Base-by-base conservation (phyloP, 371 early-diverging fungal species). In the Mucor piriformis region DNA sequence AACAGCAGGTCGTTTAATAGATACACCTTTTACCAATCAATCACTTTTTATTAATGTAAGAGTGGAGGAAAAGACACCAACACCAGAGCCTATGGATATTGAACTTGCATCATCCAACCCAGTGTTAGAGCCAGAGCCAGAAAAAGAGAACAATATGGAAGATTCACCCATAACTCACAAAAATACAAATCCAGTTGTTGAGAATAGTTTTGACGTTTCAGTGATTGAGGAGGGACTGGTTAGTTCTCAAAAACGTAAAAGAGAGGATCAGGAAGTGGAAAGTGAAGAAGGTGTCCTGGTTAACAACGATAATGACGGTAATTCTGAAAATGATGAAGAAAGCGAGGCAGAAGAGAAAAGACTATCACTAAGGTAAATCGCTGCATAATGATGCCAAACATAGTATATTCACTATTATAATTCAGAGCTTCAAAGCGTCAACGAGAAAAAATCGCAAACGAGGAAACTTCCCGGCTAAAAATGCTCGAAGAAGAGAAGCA, bases 361-460 rank as follows among this genome's bases (percentile, higher is more conserved):
- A 49, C 63, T 79, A 1, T 74, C 79, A 5, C 61, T 83, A 40
- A 73, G 84, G 86, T 85, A 46, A 24, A 46, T 24, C 24, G 21
- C 43, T 18, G 24, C 0, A 21, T 46, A 6, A 24, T 13, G 0
- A 7, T 23, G 8, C 2, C 12, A 13, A 11, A 46, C 6, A 2
- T 15, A 24, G 21, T 24, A 24, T 13, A 12, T 46, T n/a, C 35
- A 46, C 10, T 15, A 24, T 13, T 2, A 21, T n/a, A 32, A 13
- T 27, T 13, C 56, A 85, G 86, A 60, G 72, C 83, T n/a, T 85
- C 83, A n/a, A 83, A 83, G 42, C 75, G 86, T 1, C 81, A 82
- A 23, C 65, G 73, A 3, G 82, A 85, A 46, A 83, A 85, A 48
- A 64, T 83, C 18, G 83, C 79, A 16, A 82, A 77, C 34, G 82